Evolutionary conservation across 192 early-diverging fungal genomes (phyloP).

Genomic region (Tieghemiomyces parasiticus): DNA sequence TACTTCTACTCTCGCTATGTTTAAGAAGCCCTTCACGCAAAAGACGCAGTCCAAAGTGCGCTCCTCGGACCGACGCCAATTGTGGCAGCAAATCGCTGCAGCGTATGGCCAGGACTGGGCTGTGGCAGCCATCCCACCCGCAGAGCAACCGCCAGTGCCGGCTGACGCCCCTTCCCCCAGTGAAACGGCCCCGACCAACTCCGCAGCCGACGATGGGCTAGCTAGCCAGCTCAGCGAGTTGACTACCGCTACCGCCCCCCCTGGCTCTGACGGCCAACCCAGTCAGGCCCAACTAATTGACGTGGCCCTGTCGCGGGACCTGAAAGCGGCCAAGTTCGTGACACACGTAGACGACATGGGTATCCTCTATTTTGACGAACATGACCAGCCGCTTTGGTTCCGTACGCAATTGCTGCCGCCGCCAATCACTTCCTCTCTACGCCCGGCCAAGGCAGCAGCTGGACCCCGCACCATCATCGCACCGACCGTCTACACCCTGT

Average conservation of each 20-base stretch:
- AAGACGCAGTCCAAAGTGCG: slow-evolving; percentile 55
- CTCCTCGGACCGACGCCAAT: slow-evolving; percentile 46
- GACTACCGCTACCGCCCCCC: too few species aligned
- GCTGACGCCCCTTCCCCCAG: neutral
- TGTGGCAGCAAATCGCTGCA: slow-evolving; percentile 42
- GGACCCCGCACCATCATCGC: slow-evolving; percentile 32
- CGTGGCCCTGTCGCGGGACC: slow-evolving; percentile 30
- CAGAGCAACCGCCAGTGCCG: neutral
- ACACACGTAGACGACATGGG: slow-evolving; percentile 47
- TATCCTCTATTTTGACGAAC: slow-evolving; percentile 39
- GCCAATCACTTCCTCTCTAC: neutral
- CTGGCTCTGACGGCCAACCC: slow-evolving; percentile 11
- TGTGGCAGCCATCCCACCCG: slow-evolving; percentile 10
- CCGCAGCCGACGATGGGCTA: too few species aligned
- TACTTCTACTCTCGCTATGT: too few species aligned
- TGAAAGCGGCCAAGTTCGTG: slow-evolving; percentile 47
- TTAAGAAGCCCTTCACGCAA: slow-evolving; percentile 54
- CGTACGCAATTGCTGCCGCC: slow-evolving; percentile 17
- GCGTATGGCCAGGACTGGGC: slow-evolving; percentile 17
- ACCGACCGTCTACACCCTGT: slow-evolving; percentile 65
- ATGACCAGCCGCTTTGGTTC: slow-evolving; percentile 50
- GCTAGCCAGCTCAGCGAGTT: too few species aligned
- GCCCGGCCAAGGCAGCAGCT: too few species aligned
- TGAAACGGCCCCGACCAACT: neutral
- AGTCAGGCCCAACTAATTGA: neutral